phyloP scores from a whole-genome alignment of 345 rosid species.

The thale cress (Arabidopsis thaliana) region TAIR10.1 NC_003076.8:855001-855500 shows the following conservation, averaged over 20 bases:
- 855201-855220: slow-evolving; percentile 37
- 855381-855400: slow-evolving; percentile 28
- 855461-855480: slow-evolving; percentile 26
- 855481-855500: slow-evolving; percentile 38
- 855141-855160: slow-evolving; percentile 39
- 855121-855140: slow-evolving; percentile 39
- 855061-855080: background rate
- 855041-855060: slow-evolving; percentile 28
- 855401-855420: slow-evolving; percentile 41
- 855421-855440: slow-evolving; percentile 40
- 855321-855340: slow-evolving; percentile 32
- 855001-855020: background rate
- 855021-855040: slow-evolving; percentile 17
- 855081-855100: slow-evolving; percentile 40
- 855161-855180: slow-evolving; percentile 16
- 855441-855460: slow-evolving; percentile 12
- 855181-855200: slow-evolving; percentile 37
- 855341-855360: slow-evolving; percentile 18
- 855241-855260: slow-evolving; percentile 13
- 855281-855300: slow-evolving; percentile 22
- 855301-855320: slow-evolving; percentile 32
- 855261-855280: slow-evolving; percentile 13
- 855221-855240: slow-evolving; percentile 43
- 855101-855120: slow-evolving; percentile 42
- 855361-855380: background rate